phyloP scores from a whole-genome alignment of 2,329 filamentous ascomycete genomes.

The Teratosphaeria zuluensis region DNA sequence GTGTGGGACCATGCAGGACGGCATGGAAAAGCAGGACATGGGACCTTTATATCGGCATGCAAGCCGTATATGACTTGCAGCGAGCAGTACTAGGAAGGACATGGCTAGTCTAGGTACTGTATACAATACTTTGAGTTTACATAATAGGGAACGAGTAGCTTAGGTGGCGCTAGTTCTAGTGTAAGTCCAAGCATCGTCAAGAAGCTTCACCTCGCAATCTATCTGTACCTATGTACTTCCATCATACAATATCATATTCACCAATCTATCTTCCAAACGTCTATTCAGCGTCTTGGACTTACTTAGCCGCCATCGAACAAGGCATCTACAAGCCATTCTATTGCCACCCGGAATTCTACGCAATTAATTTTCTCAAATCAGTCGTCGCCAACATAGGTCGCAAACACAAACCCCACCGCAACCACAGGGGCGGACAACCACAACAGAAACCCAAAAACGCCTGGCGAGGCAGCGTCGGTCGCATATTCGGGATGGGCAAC shows the following conservation, averaged over 20 bases:
- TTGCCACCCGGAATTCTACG: neutral
- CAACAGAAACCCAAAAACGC: conserved; percentile 17
- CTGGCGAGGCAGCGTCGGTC: conserved; percentile 13
- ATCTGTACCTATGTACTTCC: neutral
- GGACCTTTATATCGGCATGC: too few relatives aligned
- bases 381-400: conserved; percentile 40
- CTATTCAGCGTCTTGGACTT: neutral
- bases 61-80: too few relatives aligned
- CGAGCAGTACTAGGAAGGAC: too few relatives aligned
- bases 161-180: too few relatives aligned
- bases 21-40: too few relatives aligned
- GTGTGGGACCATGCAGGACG: too few relatives aligned
- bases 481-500: conserved; percentile 65
- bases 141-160: too few relatives aligned
- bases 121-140: too few relatives aligned
- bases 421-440: conserved; percentile 20
- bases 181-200: neutral
- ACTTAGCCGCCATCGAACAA: neutral
- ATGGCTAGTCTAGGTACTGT: too few relatives aligned
- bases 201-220: too few relatives aligned
- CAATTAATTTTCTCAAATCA: neutral
- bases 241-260: neutral
- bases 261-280: neutral
- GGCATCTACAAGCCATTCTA: neutral
- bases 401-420: conserved; percentile 36